Percentiles rank a stretch among this genome's conserved stretches.
Conservation (phyloP, 192 early-diverging fungal genomes). For the Cladochytrium replicatum region DNA sequence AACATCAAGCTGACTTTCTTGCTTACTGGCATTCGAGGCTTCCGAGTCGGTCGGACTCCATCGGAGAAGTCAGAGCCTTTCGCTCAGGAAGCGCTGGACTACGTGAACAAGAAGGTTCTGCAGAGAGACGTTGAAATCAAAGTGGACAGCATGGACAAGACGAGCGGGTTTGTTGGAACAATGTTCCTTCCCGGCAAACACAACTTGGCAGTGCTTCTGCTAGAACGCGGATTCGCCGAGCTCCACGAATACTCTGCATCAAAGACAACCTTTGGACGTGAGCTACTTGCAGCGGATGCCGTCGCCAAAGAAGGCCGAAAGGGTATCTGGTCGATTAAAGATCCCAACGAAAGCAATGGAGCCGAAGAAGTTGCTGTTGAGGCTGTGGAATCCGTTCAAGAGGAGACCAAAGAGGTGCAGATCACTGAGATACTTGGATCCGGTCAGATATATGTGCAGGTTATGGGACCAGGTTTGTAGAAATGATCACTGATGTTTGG, state of each 20-base stretch:
- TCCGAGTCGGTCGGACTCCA: constrained; percentile 50
- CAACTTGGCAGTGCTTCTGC: constrained; percentile 65
- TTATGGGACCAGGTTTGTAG: constrained; percentile 67
- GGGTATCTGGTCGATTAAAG: constrained; percentile 64
- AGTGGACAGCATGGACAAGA: constrained; percentile 67
- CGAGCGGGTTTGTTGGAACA: constrained; percentile 66
- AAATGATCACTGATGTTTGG: constrained; percentile 51
- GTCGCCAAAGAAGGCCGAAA: constrained; percentile 54
- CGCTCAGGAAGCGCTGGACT: constrained; percentile 57
- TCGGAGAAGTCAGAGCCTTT: constrained; percentile 60
- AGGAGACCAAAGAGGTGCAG: constrained; percentile 29
- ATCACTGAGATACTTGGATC: constrained; percentile 39
- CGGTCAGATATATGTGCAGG: constrained; percentile 49
- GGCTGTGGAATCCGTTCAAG: constrained; percentile 14
- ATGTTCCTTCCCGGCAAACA: constrained; percentile 37
- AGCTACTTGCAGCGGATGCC: constrained; percentile 70
- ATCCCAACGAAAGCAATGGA: constrained; percentile 34
- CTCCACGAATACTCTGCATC: constrained; percentile 80
- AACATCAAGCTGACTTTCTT: constrained; percentile 60
- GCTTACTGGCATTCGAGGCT: constrained; percentile 60
- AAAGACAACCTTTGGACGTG: constrained; percentile 57
- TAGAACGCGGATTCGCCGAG: constrained; percentile 72
- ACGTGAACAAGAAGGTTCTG: constrained; percentile 39
- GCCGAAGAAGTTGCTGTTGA: constrained; percentile 17
- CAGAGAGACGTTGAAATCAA: constrained; percentile 82